Percentiles rank a stretch among this genome's conserved stretches.
phyloP scores from a whole-genome alignment of 2,329 filamentous ascomycete genomes.

The Domatiomyces catenatus region DNA sequence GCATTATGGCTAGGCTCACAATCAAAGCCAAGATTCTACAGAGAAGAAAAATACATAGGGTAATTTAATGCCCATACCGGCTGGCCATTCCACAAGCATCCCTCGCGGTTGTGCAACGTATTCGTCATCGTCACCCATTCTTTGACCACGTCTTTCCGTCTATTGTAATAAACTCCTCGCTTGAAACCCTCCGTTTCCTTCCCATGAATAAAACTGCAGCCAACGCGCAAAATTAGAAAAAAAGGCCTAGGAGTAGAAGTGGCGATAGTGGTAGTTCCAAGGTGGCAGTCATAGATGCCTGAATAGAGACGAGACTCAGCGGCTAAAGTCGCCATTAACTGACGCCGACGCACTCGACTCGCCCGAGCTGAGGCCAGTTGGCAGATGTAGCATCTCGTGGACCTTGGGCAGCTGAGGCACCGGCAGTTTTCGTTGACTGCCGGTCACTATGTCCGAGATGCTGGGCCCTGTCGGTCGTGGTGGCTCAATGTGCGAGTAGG shows the following conservation, averaged over 20 bases:
- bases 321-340: slow-evolving; percentile 44
- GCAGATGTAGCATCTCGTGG: slow-evolving; percentile 61
- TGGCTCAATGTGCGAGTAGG: slow-evolving; percentile 39
- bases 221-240: not conserved
- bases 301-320: not conserved
- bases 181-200: not conserved
- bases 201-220: not conserved
- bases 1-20: not conserved
- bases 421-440: slow-evolving; percentile 75
- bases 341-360: slow-evolving; percentile 66
- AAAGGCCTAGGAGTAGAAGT: not conserved
- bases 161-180: not conserved
- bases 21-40: not conserved
- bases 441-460: slow-evolving; percentile 88
- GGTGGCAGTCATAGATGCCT: not conserved
- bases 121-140: not conserved
- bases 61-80: not conserved
- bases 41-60: not conserved
- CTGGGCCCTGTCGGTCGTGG: slow-evolving; percentile 52
- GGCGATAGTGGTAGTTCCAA: not conserved
- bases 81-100: not conserved
- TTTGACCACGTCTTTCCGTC: not conserved
- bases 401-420: slow-evolving; percentile 80
- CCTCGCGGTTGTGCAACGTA: not conserved
- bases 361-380: slow-evolving; percentile 54